These are phyloP conservation scores for Aspergillus glaucus DNA, from an alignment of 2,329 filamentous ascomycete species.

Conservation along the genomic window DNA sequence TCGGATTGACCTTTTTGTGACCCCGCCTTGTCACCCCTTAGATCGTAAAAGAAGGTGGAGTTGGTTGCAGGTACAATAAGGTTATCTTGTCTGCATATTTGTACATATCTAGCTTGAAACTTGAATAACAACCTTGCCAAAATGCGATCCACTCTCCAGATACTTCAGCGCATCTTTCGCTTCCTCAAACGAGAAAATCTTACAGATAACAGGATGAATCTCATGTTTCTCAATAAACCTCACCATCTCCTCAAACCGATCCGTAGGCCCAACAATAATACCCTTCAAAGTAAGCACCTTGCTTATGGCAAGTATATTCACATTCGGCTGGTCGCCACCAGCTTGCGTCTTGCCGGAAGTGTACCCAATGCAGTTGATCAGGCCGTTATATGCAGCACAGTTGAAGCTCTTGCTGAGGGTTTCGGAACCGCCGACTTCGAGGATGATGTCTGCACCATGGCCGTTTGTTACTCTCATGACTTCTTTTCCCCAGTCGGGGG, in stretches of 20 bases:
- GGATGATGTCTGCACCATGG: conserved; percentile 46
- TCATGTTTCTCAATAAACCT: conserved; percentile 27
- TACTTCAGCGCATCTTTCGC: conserved; percentile 49
- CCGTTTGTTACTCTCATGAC: conserved; percentile 40
- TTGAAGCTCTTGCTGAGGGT: conserved; percentile 45
- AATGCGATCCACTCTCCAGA: conserved; percentile 46
- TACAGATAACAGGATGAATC: conserved; percentile 45
- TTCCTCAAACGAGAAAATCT: conserved; percentile 48
- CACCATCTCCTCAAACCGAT: conserved; percentile 41
- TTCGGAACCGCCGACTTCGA: conserved; percentile 46
- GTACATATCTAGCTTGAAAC: no score
- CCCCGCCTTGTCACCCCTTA: no score
- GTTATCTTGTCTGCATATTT: no score
- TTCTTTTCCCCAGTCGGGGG: conserved; percentile 41
- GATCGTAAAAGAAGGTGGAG: no score
- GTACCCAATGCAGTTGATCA: conserved; percentile 45
- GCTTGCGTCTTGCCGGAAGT: conserved; percentile 51
- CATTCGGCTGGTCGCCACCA: conserved; percentile 49
- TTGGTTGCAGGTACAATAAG: no score
- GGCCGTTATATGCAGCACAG: conserved; percentile 40
- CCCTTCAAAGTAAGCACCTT: conserved; percentile 51
- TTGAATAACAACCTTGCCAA: conserved; percentile 51
- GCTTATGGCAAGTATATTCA: conserved; percentile 51
- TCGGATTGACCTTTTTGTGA: no score
- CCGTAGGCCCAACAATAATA: conserved; percentile 57